phyloP scores from a whole-genome alignment of 2,329 filamentous ascomycete genomes.

The Grosmannia huntii region DNA sequence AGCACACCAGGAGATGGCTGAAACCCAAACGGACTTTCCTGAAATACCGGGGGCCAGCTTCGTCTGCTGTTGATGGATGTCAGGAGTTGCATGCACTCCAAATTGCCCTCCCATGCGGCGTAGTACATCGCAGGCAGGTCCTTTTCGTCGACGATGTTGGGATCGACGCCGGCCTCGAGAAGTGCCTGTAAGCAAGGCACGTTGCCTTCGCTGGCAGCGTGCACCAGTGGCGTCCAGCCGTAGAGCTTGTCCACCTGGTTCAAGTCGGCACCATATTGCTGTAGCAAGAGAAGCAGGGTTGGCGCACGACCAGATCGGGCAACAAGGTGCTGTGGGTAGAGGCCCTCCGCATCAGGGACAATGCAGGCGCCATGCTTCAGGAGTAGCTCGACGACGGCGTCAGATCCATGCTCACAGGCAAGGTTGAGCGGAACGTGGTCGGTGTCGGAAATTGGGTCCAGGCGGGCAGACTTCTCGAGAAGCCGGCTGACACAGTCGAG shows the following conservation, averaged over 20 bases:
- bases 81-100: conserved; percentile 86
- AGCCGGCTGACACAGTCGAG: conserved; percentile 68
- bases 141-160: conserved; percentile 80
- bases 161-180: conserved; percentile 64
- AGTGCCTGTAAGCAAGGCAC: conserved; percentile 75
- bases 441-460: conserved; percentile 73
- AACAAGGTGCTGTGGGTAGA: conserved; percentile 95
- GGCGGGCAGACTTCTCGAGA: conserved; percentile 63
- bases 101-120: conserved; percentile 91
- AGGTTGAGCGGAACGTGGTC: conserved; percentile 92
- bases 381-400: conserved; percentile 73
- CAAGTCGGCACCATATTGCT: conserved; percentile 76
- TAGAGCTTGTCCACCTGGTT: conserved; percentile 93
- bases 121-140: conserved; percentile 93
- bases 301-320: conserved; percentile 77
- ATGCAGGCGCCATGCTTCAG: conserved; percentile 69
- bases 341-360: conserved; percentile 86
- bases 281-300: conserved; percentile 64
- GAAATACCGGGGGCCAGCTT: conserved; percentile 13
- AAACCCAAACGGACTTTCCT: conserved; percentile 27
- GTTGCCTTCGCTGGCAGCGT: conserved; percentile 92
- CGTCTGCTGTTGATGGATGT: conserved; percentile 40
- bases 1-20: conserved; percentile 15
- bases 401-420: conserved; percentile 84
- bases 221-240: conserved; percentile 92